Conservation (phyloP, 495 filamentous ascomycete genomes). For the Penicillium steckii region DNA sequence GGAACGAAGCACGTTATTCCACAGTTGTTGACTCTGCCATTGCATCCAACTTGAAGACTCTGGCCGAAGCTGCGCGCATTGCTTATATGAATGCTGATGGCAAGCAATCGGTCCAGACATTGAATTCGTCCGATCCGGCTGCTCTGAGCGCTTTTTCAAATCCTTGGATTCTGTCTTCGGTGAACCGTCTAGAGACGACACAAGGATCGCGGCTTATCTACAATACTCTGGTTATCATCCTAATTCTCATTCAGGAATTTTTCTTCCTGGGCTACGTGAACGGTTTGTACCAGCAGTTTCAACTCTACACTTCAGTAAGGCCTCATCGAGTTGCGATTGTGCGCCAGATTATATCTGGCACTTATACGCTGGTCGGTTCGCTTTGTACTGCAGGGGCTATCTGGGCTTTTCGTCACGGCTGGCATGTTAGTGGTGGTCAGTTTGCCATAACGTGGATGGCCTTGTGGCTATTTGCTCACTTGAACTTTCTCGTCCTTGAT, state of each 20-base stretch:
- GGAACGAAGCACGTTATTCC: constrained; percentile 53
- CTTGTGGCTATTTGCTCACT: constrained; percentile 52
- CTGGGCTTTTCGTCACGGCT: constrained; percentile 50
- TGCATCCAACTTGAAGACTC: constrained; percentile 19
- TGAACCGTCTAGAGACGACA: constrained; percentile 44
- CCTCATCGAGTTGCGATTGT: constrained; percentile 42
- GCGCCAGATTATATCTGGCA: constrained; percentile 35
- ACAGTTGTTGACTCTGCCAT: constrained; percentile 38
- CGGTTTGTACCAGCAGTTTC: constrained; percentile 42
- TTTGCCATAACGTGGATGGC: constrained; percentile 47
- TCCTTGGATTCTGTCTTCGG: constrained; percentile 37
- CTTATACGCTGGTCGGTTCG: constrained; percentile 47
- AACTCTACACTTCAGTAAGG: constrained; percentile 36
- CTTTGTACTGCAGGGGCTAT: constrained; percentile 45
- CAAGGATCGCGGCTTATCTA: constrained; percentile 52
- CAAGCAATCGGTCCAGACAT: constrained; percentile 19
- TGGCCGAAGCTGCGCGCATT: constrained; percentile 35
- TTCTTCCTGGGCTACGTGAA: constrained; percentile 48
- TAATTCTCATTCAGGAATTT: constrained; percentile 53
- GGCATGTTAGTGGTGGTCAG: constrained; percentile 46
- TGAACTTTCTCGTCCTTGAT: constrained; percentile 51
- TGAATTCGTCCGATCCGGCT: constrained; percentile 28
- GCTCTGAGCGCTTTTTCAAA: constrained; percentile 37
- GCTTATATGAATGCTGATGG: constrained; percentile 34
- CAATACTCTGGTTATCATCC: constrained; percentile 51